Conservation (phyloP, 805 yeast species). For the Wickerhamiella cacticola region DNA sequence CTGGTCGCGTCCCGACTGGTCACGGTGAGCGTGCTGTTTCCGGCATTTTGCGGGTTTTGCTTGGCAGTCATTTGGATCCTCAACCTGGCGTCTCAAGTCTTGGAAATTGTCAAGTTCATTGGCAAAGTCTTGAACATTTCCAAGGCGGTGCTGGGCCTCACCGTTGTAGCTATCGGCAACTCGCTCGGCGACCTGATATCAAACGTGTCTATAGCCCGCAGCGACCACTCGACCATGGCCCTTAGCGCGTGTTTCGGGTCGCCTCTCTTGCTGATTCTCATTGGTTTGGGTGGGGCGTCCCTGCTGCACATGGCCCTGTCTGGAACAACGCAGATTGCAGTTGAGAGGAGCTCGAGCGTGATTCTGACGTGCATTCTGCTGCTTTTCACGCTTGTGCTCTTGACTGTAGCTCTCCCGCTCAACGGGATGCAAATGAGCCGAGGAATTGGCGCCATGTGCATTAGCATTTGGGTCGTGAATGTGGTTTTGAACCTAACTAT, state of each 20-base stretch:
- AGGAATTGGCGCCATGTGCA: constrained; percentile 31
- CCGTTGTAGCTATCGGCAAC: constrained; percentile 85
- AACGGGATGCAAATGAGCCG: constrained; percentile 35
- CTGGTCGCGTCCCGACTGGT: not conserved
- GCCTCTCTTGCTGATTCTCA: constrained; percentile 62
- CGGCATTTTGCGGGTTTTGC: constrained; percentile 43
- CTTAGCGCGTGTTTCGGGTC: constrained; percentile 94
- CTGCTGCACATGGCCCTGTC: constrained; percentile 32
- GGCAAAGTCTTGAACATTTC: constrained; percentile 50
- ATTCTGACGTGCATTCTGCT: constrained; percentile 35
- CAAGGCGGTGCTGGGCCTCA: constrained; percentile 73
- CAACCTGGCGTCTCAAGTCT: constrained; percentile 55
- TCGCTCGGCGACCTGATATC: constrained; percentile 84
- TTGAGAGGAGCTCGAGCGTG: constrained; percentile 31
- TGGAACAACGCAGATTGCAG: constrained; percentile 24
- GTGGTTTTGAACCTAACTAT: constrained; percentile 22
- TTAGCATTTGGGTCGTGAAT: constrained; percentile 34
- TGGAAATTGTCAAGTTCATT: constrained; percentile 48
- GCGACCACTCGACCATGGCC: constrained; percentile 83
- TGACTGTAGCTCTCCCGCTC: constrained; percentile 33
- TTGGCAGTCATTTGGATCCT: constrained; percentile 60
- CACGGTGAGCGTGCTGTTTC: not conserved
- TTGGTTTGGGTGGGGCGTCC: constrained; percentile 75
- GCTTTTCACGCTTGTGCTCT: constrained; percentile 31
- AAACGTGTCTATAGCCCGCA: constrained; percentile 61